Evolutionary conservation across 177 flowering plant species (phyloP), one percentile per base, ranked within the genome.

Genomic region (Tripterygium wilfordii): DNA sequence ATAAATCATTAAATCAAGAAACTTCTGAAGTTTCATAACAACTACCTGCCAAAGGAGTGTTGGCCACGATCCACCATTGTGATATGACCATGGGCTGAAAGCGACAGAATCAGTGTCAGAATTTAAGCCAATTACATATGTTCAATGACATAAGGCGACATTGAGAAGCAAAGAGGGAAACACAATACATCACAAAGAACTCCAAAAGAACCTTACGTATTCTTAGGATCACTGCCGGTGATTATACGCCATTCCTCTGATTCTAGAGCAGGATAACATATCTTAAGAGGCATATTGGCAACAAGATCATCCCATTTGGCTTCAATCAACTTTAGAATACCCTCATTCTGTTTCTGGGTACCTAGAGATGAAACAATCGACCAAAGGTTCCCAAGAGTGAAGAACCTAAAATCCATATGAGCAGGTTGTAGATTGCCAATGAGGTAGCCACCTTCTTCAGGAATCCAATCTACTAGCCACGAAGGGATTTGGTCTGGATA

Each of bases 21-120:
- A n/a, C n/a, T n/a, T n/a, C n/a, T 30, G 33, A 30, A 30, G 33
- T 30, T 30, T 7, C 7, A 30, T 7, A 7, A 36, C 33, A 31
- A 21, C 43, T 21, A 68, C 73, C 73, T 69, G 74, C 74, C 74
- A 69, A 10, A 69, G 41, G 17, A 69, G 69, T 15, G 66, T 60
- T 14, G 74, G 74, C 74, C 74, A 69, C 29, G 74, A 69, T 40
- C 74, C 74, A 21, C 74, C 74, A 54, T 69, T 69, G 44, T 69
- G 74, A 49, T 69, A 69, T 18, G 74, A 69, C 74, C 74, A 69
- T 7, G 69, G 66, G 22, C 74, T 67, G 64, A 54, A 57, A 44
- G 32, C 10, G 33, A 30, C 13, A 28, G 37, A 30, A 32, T 40
- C 25, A 18, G 39, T 9, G 20, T 39, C 2, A 21, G 10, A 46